These are phyloP conservation scores for Claviceps lovelessii DNA, from an alignment of 2,329 filamentous ascomycete genomes.

Conservation along the genomic window DNA sequence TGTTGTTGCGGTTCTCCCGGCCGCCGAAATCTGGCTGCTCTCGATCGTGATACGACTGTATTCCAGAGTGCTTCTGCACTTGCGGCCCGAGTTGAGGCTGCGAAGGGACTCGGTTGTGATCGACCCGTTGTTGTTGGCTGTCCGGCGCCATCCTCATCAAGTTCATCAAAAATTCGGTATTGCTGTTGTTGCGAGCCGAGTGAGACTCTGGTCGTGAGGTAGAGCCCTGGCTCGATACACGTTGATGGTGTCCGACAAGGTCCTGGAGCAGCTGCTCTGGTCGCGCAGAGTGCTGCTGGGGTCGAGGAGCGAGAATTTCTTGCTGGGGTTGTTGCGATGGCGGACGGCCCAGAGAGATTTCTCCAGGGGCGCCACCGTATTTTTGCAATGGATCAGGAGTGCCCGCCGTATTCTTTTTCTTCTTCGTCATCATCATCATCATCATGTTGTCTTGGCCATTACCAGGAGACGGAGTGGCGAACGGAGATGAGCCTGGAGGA, in stretches of 20 bases:
- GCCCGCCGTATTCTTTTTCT: conserved; percentile 23
- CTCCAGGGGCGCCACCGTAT: conserved; percentile 30
- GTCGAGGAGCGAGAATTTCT: conserved; percentile 38
- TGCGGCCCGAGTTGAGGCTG: conserved; percentile 7
- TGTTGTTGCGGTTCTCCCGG: conserved; percentile 19
- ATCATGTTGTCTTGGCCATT: conserved; percentile 10
- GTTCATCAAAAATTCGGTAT: conserved; percentile 74
- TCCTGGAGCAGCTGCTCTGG: conserved; percentile 49
- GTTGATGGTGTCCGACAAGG: conserved; percentile 44
- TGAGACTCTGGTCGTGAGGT: conserved; percentile 29
- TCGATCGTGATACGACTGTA: conserved; percentile 32
- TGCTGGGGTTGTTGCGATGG: conserved; percentile 27
- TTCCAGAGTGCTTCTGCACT: conserved; percentile 25
- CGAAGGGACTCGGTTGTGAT: conserved; percentile 23
- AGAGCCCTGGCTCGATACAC: conserved; percentile 36
- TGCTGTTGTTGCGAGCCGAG: conserved; percentile 38
- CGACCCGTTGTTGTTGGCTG: conserved; percentile 33
- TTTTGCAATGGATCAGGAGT: conserved; percentile 36
- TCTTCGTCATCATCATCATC: background rate
- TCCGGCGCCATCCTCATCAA: conserved; percentile 52
- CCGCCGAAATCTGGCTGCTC: conserved; percentile 30
- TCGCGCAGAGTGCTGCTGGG: conserved; percentile 35
- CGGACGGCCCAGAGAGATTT: conserved; percentile 27
- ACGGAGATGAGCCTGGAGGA: conserved; percentile 29
- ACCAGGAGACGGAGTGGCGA: conserved; percentile 25